A percentile compares a stretch with the other conserved stretches of the same genome.
Evolutionary conservation across 2,329 filamentous ascomycete species (phyloP).

Genomic region (Botrytis byssoidea): DNA sequence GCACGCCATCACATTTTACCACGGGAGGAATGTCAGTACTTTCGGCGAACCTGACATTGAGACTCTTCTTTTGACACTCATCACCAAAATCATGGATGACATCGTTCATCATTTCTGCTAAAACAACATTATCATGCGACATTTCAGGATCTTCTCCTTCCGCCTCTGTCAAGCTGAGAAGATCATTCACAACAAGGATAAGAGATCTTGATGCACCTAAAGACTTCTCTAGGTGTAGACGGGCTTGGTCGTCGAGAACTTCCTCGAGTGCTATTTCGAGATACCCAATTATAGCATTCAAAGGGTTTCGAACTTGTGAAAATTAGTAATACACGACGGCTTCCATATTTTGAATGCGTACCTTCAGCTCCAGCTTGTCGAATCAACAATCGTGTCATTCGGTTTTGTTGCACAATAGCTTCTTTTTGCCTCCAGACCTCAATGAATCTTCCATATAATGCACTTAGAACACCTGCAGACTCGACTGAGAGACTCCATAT

Average conservation of each 20-base stretch:
- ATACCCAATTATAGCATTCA: constrained; percentile 97
- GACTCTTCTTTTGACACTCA: constrained; percentile 58
- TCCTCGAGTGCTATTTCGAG: constrained; percentile 88
- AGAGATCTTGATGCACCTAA: constrained; percentile 90
- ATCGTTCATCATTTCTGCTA: constrained; percentile 68
- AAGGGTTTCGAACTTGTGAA: constrained; percentile 83
- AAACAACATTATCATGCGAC: constrained; percentile 77
- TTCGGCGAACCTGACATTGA: constrained; percentile 24
- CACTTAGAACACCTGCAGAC: constrained; percentile 80
- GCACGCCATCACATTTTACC: constrained; percentile 28
- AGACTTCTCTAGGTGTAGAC: constrained; percentile 79
- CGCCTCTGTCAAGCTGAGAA: constrained; percentile 82
- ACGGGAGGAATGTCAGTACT: constrained; percentile 24
- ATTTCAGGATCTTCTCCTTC: constrained; percentile 77
- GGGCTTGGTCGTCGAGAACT: constrained; percentile 71
- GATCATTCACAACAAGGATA: constrained; percentile 91
- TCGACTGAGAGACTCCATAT: constrained; percentile 52
- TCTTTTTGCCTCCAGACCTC: constrained; percentile 93
- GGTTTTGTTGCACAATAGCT: constrained; percentile 70
- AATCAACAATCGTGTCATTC: constrained; percentile 68
- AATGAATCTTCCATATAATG: constrained; percentile 86
- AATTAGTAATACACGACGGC: not conserved
- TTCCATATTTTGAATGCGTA: not conserved
- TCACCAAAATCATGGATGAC: constrained; percentile 70
- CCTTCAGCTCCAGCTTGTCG: constrained; percentile 20